Evolutionary conservation across 495 filamentous ascomycete genomes (phyloP), one percentile per base, ranked within the genome.

Genomic region (Jackrogersella multiformis): DNA sequence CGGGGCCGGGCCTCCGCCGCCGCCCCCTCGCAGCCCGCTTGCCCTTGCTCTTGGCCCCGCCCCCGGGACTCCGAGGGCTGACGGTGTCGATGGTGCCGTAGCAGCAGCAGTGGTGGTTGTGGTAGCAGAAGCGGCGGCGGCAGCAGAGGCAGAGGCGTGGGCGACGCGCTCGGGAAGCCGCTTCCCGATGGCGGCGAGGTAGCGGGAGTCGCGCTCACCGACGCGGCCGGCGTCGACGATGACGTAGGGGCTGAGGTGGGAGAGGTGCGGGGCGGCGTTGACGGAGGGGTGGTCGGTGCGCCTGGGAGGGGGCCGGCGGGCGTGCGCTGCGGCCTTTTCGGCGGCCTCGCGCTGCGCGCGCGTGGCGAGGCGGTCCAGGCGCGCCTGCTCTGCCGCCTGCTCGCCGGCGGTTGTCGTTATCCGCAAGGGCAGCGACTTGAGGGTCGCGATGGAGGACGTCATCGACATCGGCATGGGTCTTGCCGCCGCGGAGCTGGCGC

Each of bases 141-240:
- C 6, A 12, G 48, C 34, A 36, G 53, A 20, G 42, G 49, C 52
- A 12, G 56, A 34, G 5, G 36, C 15, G 52, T 57, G 55, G 3
- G 24, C 36, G 12, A 61, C 54, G 5, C 66, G 45, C 20, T 52
- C 80, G 61, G 71, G 73, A 54, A 92, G 82, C 30, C 88, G 82
- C 3, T 80, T 71, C 5, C 86, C 86, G 48, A 94, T 91, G 59
- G 89, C 88, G 52, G 89, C 85, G 0, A 96, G 77, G 79, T 92
- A 93, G 39, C 88, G 82, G 2, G 88, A 89, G 69, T 94, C 90
- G 28, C 88, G 80, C 38, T 83, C 81, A 52, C 78, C 79, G 32
- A 82, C 82, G 70, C 81, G 81, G 39, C 84, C 82, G n/a, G 84
- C 83, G 58, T 86, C 84, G 49, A 82, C 76, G 65, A 86, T 83